Conservation (phyloP, 257 asterid species). For the Prunella vulgaris region DNA sequence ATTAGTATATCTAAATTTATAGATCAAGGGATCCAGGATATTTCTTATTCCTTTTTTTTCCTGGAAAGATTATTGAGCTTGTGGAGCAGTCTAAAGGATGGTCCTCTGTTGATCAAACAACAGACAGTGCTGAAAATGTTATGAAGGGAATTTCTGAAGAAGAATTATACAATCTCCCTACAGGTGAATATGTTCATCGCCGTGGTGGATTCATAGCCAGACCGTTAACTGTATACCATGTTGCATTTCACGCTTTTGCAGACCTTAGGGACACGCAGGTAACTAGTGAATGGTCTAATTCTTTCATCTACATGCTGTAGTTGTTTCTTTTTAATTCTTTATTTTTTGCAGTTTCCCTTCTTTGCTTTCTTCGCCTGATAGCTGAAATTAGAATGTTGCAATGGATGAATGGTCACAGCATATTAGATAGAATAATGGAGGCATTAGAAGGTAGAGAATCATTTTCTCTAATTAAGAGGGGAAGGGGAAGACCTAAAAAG, state of each 20-base stretch:
- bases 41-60: constrained; percentile 24
- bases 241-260: constrained; percentile 79
- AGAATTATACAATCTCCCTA: constrained; percentile 83
- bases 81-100: constrained; percentile 99
- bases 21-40: constrained; percentile 14
- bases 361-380: not conserved
- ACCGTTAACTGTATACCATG: constrained; percentile 78
- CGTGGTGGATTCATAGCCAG: constrained; percentile 67
- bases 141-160: constrained; percentile 86
- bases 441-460: not conserved
- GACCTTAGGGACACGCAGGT: constrained; percentile 77
- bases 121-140: constrained; percentile 61
- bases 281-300: constrained; percentile 11
- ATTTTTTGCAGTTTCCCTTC: not conserved
- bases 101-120: constrained; percentile 80
- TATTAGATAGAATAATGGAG: not conserved
- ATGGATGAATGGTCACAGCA: not conserved
- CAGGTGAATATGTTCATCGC: constrained; percentile 72
- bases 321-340: not conserved
- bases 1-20: constrained; percentile 8
- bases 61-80: constrained; percentile 78
- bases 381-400: not conserved
- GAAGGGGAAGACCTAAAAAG: not conserved
- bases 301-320: not conserved
- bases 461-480: not conserved